A percentile compares a stretch with the other conserved stretches of the same genome.
Evolutionary conservation across 106 monocot species (phyloP).

Genomic region (Cymbidium sinense): DNA sequence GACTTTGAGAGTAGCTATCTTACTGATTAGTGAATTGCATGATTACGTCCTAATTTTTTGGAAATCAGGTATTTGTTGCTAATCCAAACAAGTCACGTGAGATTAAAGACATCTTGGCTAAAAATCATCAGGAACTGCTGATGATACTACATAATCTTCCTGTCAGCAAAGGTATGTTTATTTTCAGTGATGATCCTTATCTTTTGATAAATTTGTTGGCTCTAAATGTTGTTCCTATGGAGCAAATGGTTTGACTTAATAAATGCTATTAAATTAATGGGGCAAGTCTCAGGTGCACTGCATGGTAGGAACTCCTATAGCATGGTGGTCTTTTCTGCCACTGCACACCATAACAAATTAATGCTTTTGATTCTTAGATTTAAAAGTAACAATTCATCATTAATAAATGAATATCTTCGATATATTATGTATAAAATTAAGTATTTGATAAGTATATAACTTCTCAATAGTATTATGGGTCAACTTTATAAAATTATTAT

Average conservation of each 20-base stretch:
- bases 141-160: conserved; percentile 56
- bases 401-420: too few species aligned
- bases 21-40: background rate
- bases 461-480: too few species aligned
- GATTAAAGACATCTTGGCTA: conserved; percentile 37
- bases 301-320: background rate
- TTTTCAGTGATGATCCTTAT: background rate
- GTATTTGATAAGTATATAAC: too few species aligned
- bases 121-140: conserved; percentile 40
- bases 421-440: too few species aligned
- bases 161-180: conserved; percentile 39
- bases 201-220: background rate
- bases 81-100: conserved; percentile 65
- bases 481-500: too few species aligned
- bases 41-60: background rate
- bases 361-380: background rate
- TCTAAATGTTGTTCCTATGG: background rate
- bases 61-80: conserved; percentile 60
- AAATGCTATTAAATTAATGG: background rate
- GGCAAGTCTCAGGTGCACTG: background rate
- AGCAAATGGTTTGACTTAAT: background rate
- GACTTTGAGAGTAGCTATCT: background rate
- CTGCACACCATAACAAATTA: background rate
- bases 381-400: background rate
- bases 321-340: background rate